Percentiles rank a stretch among this genome's conserved stretches.
These are phyloP conservation scores for Termitomyces sp. DNA, from an alignment of 768 basidiomycete genomes.

Conservation along the genomic window DNA sequence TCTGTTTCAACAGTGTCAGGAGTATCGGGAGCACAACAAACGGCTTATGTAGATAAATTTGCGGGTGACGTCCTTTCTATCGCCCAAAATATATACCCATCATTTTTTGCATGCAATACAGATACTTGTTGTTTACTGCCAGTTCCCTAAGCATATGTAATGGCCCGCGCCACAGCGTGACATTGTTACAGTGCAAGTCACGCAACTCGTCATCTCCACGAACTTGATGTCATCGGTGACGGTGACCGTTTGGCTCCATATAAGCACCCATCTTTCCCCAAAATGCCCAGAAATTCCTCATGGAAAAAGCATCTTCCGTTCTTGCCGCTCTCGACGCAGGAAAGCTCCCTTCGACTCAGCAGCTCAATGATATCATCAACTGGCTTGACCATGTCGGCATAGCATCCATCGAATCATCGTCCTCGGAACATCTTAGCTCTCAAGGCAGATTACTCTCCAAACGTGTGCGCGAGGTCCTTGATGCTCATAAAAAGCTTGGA, in stretches of 20 bases:
- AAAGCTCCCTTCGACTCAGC: conserved; percentile 64
- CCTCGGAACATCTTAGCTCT: conserved; percentile 43
- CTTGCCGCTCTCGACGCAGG: conserved; percentile 69
- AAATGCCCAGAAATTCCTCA: conserved; percentile 20
- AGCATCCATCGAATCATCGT: conserved; percentile 38
- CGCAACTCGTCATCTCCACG: neutral
- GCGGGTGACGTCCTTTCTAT: too few species aligned
- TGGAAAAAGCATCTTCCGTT: conserved; percentile 63
- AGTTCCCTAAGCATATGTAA: too few species aligned
- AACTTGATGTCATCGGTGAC: conserved; percentile 14
- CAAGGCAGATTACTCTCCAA: conserved; percentile 52
- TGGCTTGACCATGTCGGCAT: conserved; percentile 50
- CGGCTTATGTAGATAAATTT: neutral
- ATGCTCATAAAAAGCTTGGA: conserved; percentile 53
- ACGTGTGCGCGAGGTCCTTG: conserved; percentile 49
- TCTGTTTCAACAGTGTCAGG: neutral
- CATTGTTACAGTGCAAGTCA: neutral
- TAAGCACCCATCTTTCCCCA: neutral
- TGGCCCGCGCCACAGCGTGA: neutral
- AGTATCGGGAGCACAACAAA: neutral
- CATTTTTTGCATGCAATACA: neutral
- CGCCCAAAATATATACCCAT: neutral
- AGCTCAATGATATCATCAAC: conserved; percentile 51
- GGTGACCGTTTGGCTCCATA: neutral
- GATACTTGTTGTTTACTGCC: neutral